Evolutionary conservation across 2,329 filamentous ascomycete species (phyloP).

Genomic region (Penicillium rolfsii): DNA sequence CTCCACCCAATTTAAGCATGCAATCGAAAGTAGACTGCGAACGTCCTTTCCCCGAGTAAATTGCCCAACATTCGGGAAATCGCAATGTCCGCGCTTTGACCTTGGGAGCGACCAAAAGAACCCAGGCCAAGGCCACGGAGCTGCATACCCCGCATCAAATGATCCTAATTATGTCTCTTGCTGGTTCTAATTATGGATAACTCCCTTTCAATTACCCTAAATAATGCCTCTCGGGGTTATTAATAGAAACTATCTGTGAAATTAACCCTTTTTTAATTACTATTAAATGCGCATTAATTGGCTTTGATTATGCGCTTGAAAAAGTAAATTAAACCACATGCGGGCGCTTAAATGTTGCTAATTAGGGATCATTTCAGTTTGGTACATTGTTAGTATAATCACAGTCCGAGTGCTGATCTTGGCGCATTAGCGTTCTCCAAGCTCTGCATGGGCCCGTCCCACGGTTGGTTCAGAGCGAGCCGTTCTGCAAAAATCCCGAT

Average conservation of each 20-base stretch:
- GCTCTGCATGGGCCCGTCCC: conserved; percentile 14
- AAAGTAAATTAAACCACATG: not conserved
- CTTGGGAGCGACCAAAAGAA: not conserved
- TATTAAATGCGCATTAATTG: not conserved
- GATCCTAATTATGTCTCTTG: not conserved
- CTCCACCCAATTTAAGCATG: not conserved
- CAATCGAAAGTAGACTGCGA: not conserved
- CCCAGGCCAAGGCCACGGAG: not conserved
- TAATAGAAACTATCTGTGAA: not conserved
- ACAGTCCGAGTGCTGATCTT: conserved; percentile 15
- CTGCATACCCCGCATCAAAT: not conserved
- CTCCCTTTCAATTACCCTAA: not conserved
- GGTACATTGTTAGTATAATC: too few relatives aligned
- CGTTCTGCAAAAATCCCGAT: not conserved
- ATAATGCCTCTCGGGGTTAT: not conserved
- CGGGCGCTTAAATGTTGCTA: conserved; percentile 1
- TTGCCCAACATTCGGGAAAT: not conserved
- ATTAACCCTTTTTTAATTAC: not conserved
- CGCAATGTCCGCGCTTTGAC: not conserved
- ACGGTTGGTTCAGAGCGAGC: conserved; percentile 4
- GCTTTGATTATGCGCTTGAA: not conserved
- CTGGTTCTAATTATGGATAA: not conserved
- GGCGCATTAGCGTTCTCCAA: conserved; percentile 11
- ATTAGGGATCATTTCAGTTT: not conserved
- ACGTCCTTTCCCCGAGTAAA: not conserved